phyloP scores from a whole-genome alignment of 2,329 filamentous ascomycete species.

The Fusarium sp. region DNA sequence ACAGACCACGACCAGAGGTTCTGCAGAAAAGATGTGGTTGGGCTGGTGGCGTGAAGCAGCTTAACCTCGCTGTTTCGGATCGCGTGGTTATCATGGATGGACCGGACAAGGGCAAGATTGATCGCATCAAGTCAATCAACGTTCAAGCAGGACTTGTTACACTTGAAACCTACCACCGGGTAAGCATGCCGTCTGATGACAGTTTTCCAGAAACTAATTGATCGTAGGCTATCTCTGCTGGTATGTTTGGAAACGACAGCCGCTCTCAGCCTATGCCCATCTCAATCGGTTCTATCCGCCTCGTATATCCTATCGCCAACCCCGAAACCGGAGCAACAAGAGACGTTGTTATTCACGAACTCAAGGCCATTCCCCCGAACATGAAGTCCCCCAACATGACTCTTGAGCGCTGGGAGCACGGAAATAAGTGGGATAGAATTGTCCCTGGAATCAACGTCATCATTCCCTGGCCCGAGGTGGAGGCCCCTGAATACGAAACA shows the following conservation, averaged over 20 bases:
- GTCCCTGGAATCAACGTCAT: conserved; percentile 78
- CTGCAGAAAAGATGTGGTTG: conserved; percentile 62
- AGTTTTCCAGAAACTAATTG: not conserved
- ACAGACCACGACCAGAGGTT: conserved; percentile 51
- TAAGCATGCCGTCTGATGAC: conserved; percentile 56
- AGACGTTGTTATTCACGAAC: conserved; percentile 82
- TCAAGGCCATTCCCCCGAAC: conserved; percentile 66
- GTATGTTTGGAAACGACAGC: conserved; percentile 50
- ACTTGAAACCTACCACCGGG: conserved; percentile 74
- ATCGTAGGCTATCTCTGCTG: conserved; percentile 47
- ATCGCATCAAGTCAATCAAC: conserved; percentile 72
- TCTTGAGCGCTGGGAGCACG: conserved; percentile 56
- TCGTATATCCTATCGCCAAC: conserved; percentile 82
- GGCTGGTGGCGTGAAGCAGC: conserved; percentile 67
- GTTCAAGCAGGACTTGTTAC: conserved; percentile 66
- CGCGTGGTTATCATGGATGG: conserved; percentile 86
- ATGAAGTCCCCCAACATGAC: conserved; percentile 61
- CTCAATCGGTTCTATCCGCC: conserved; percentile 78
- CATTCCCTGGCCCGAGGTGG: conserved; percentile 80
- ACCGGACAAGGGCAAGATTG: conserved; percentile 85
- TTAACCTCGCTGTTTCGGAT: conserved; percentile 77
- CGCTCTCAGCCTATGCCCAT: conserved; percentile 61
- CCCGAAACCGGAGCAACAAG: conserved; percentile 71
- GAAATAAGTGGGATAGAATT: conserved; percentile 64
- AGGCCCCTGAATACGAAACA: conserved; percentile 64